Base-by-base conservation (phyloP, 768 basidiomycete species). In the Lactarius psammicola region DNA sequence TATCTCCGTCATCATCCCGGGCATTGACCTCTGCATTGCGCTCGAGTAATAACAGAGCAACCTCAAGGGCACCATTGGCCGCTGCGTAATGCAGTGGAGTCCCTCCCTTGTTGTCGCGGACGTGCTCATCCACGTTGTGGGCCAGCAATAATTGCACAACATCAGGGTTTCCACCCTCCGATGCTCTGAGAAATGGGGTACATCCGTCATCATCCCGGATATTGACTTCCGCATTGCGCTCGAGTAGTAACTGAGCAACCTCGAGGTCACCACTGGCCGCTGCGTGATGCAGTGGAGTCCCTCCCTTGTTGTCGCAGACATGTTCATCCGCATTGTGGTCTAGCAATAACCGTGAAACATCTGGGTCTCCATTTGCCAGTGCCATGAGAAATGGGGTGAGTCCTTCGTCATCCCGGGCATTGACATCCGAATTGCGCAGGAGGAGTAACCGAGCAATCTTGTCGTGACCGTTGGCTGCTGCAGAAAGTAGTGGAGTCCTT, bases 111-210 rank as follows among this genome's bases (percentile, higher is more conserved):
- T 26, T 49, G 10, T 49, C 23, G n/a, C 11, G 13, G 23, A n/a
- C 10, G 1, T 13, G n/a, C 11, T 1, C 8, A n/a, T 46, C 44
- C 2, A n/a, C 44, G 11, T 23, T 10, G n/a, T 23, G n/a, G 10
- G 23, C 44, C n/a, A 46, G n/a, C 44, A 46, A 11, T 10, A n/a
- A 9, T 10, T 11, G n/a, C 3, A 11, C 8, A 23, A 23, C 20
- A 9, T 9, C 44, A 1, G 3, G n/a, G 4, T 11, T 0, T 23
- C 44, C 44, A 10, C 2, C n/a, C 1, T 4, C 0, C 8, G 10
- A 46, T 10, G 44, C 44, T 23, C 4, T 2, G n/a, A 8, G 44
- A 4, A 46, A 10, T 23, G 44, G n/a, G 20, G n/a, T 46, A 2
- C 1, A 42, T 42, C 40, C 40, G 2, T 18, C 18, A 6, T 42